A percentile compares a stretch with the other conserved stretches of the same genome.
phyloP scores from a whole-genome alignment of 306 rosid species.

The Malus asiatica region DNA sequence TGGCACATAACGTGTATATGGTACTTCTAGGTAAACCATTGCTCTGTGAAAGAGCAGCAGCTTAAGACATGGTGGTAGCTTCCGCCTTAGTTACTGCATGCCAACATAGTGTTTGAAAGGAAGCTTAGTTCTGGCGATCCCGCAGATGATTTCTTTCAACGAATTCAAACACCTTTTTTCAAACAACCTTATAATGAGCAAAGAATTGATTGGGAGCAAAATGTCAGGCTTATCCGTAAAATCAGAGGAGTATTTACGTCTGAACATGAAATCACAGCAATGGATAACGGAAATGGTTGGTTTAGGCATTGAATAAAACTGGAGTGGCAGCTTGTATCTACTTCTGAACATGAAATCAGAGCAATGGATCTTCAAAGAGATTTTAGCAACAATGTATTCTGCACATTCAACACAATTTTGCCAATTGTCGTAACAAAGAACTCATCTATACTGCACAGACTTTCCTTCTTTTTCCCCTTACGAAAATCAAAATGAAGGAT shows the following conservation, averaged over 20 bases:
- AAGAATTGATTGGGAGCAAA: background rate
- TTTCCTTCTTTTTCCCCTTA: background rate
- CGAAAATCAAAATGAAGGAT: background rate
- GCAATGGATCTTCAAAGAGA: background rate
- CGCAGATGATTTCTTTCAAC: background rate
- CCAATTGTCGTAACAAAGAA: background rate
- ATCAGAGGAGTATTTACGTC: background rate
- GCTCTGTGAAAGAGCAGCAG: background rate
- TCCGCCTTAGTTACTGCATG: background rate
- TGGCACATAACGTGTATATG: background rate
- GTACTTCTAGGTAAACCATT: background rate
- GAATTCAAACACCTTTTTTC: background rate
- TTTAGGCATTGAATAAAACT: background rate
- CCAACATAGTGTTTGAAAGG: background rate
- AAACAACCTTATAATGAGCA: background rate
- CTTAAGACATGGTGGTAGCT: background rate
- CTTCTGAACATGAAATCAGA: background rate
- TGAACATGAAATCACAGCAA: too few species aligned
- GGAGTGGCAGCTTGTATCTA: background rate
- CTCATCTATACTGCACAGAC: background rate
- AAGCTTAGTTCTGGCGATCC: background rate
- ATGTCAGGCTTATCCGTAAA: background rate
- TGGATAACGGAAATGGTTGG: too few species aligned
- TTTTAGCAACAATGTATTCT: background rate
- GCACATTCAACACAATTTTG: background rate